phyloP scores from a whole-genome alignment of 495 filamentous ascomycete genomes.

The Penicillium waksmanii region DNA sequence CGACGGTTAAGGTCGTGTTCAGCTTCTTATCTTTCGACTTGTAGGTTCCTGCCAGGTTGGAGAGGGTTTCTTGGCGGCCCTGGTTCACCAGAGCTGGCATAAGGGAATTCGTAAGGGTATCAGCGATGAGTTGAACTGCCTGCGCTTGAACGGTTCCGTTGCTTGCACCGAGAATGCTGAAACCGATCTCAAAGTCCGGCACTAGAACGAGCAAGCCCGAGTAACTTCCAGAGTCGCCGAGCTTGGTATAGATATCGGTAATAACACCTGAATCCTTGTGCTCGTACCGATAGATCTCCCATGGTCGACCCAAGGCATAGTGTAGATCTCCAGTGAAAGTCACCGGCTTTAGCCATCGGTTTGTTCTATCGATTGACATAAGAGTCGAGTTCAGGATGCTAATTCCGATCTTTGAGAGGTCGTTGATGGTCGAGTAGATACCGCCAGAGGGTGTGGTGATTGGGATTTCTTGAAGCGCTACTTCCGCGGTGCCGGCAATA shows the following conservation, averaged over 20 bases:
- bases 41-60: slow-evolving; percentile 43
- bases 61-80: slow-evolving; percentile 33
- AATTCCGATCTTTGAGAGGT: slow-evolving; percentile 40
- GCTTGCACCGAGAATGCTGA: slow-evolving; percentile 39
- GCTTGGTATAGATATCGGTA: slow-evolving; percentile 50
- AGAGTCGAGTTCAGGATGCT: slow-evolving; percentile 53
- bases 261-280: slow-evolving; percentile 28
- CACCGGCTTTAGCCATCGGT: slow-evolving; percentile 51
- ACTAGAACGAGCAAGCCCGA: slow-evolving; percentile 35
- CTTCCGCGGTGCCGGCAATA: slow-evolving; percentile 24
- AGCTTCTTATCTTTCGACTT: slow-evolving; percentile 23
- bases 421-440: slow-evolving; percentile 35
- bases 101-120: slow-evolving; percentile 31
- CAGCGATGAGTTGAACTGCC: slow-evolving; percentile 14
- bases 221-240: slow-evolving; percentile 46
- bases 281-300: slow-evolving; percentile 47
- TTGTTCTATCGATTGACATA: slow-evolving; percentile 40
- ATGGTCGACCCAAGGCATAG: slow-evolving; percentile 49
- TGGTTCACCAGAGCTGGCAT: slow-evolving; percentile 39
- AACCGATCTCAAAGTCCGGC: slow-evolving; percentile 46
- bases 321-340: slow-evolving; percentile 51
- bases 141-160: slow-evolving; percentile 11
- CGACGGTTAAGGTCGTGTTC: slow-evolving; percentile 45
- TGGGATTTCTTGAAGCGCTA: slow-evolving; percentile 38
- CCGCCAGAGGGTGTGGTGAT: slow-evolving; percentile 35